These are phyloP conservation scores for Hsuehochloa calcarea DNA, from an alignment of 176 grass and related monocot species.

Conservation along the genomic window DNA sequence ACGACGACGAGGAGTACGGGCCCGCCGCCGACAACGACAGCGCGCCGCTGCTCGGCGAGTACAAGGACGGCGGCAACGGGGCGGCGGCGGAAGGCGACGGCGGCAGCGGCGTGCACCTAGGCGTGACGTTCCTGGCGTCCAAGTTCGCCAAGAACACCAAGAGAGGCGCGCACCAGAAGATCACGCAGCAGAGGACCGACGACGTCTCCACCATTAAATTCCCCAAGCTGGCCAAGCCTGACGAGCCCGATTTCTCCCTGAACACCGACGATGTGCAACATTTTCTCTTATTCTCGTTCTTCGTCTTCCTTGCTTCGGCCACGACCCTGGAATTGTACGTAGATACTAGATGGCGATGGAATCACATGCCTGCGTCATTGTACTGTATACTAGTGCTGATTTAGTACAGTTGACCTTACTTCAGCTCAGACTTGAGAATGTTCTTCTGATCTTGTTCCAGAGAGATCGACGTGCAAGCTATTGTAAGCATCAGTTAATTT, in stretches of 20 bases:
- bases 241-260: constrained; percentile 86
- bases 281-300: background rate
- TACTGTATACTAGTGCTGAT: constrained; percentile 50
- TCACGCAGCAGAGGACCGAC: constrained; percentile 21
- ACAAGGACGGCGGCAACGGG: background rate
- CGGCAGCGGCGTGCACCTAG: constrained; percentile 31
- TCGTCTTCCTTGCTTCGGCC: background rate
- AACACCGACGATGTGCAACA: constrained; percentile 44
- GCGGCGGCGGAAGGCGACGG: constrained; percentile 13
- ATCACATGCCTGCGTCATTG: background rate
- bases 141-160: constrained; percentile 93
- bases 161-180: constrained; percentile 43
- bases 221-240: constrained; percentile 83
- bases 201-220: constrained; percentile 60
- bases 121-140: constrained; percentile 61
- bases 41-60: constrained; percentile 44
- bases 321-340: constrained; percentile 19
- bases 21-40: constrained; percentile 18
- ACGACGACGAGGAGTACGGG: background rate
- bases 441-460: background rate
- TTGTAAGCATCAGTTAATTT: no score
- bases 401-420: constrained; percentile 24
- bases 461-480: background rate
- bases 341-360: constrained; percentile 2
- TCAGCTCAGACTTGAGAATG: background rate